A percentile compares a stretch with the other conserved stretches of the same genome.
These are phyloP conservation scores for Colletotrichum kahawae DNA, from an alignment of 2,329 filamentous ascomycete species.

Conservation along the genomic window DNA sequence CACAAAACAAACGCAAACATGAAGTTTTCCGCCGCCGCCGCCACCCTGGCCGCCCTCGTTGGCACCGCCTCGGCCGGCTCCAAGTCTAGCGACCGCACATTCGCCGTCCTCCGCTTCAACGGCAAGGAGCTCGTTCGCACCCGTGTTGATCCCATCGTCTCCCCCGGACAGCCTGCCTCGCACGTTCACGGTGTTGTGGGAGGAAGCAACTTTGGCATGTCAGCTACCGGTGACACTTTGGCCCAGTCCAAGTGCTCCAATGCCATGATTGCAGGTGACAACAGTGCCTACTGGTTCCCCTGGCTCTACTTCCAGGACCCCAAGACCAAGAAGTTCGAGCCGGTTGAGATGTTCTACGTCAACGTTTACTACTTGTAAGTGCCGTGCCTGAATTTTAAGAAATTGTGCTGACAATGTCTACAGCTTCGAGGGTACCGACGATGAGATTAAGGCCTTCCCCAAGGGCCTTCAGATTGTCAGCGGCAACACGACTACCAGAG, in stretches of 20 bases:
- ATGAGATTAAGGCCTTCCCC: slow-evolving; percentile 74
- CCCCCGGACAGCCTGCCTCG: slow-evolving; percentile 58
- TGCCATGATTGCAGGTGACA: slow-evolving; percentile 70
- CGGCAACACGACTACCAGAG: slow-evolving; percentile 65
- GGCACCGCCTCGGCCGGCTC: slow-evolving; percentile 40
- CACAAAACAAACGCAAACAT: slow-evolving; percentile 28
- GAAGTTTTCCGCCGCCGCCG: slow-evolving; percentile 37
- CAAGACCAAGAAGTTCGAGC: slow-evolving; percentile 65
- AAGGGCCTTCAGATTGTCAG: slow-evolving; percentile 73
- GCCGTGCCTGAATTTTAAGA: neutral
- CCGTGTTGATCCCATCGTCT: slow-evolving; percentile 72
- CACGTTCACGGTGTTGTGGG: slow-evolving; percentile 77
- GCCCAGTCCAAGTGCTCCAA: slow-evolving; percentile 71
- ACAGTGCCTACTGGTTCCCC: slow-evolving; percentile 81
- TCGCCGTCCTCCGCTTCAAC: slow-evolving; percentile 75
- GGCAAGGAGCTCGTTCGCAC: slow-evolving; percentile 67
- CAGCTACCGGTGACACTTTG: slow-evolving; percentile 65
- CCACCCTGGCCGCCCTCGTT: slow-evolving; percentile 40
- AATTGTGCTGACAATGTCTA: slow-evolving; percentile 31
- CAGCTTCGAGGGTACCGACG: slow-evolving; percentile 66
- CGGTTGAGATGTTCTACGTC: slow-evolving; percentile 74
- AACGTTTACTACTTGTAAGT: slow-evolving; percentile 77
- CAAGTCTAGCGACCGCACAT: slow-evolving; percentile 53
- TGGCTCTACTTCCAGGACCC: slow-evolving; percentile 71
- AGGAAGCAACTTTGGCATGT: slow-evolving; percentile 69